Evolutionary conservation across 805 yeast genomes (phyloP), one percentile per base, ranked within the genome.

Genomic region (Candida sanyiensis): DNA sequence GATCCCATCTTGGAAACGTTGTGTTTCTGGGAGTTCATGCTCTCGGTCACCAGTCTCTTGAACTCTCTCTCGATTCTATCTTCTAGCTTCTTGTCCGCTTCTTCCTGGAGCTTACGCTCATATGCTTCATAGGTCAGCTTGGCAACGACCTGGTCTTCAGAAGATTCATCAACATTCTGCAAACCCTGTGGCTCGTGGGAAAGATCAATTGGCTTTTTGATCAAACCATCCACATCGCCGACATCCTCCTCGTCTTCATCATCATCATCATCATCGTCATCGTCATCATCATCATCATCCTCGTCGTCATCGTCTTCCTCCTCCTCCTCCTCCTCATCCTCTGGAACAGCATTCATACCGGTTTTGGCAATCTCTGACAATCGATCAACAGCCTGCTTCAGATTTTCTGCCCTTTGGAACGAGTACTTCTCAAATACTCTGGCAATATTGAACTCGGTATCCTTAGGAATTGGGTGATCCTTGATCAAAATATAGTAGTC

Each of bases 401-500:
- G 47, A 28, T 49, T 64, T 0, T 35, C 46, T 8, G 70, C 60
- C 37, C 72, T 58, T 27, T 55, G 55, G 45, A 67, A 62, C 3
- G 55, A 54, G 8, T 59, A 62, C 11, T 60, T 55, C 17, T 55
- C 61, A 46, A 69, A 72, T 24, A 70, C 61, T 23, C 66, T 72
- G 17, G 59, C 52, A n/a, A 84, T 47, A 34, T 66, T 67, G 47
- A 77, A 78, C 30, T 72, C 72, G 3, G 75, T 59, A 33, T 82
- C 93, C 44, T 69, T 64, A 0, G 94, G 87, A 12, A 83, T 38
- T 2, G 86, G 83, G 33, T 60, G 67, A 3, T 58, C 57, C 50
- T 87, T 87, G 23, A 80, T 71, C 56, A 69, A 72, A 5, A 74
- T 57, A 52, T 84, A 87, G 56, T 77, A 87, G 50, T 87, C 93